Percentiles rank a stretch among this genome's conserved stretches.
Evolutionary conservation across 1,284 basidiomycete genomes (phyloP).

Genomic region (Mycena sp.): DNA sequence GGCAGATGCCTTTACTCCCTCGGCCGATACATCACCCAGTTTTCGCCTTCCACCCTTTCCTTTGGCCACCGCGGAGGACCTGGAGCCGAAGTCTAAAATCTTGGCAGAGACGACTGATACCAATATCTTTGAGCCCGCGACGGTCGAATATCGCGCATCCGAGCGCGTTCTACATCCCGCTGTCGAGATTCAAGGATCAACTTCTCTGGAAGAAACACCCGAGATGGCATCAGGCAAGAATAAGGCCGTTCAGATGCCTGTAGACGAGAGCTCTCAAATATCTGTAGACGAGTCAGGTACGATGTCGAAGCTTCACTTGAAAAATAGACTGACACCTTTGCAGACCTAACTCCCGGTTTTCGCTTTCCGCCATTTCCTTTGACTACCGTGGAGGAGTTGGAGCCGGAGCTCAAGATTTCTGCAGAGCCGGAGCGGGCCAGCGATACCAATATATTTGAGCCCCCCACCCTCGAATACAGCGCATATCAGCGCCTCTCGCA

Average conservation of each 20-base stretch:
- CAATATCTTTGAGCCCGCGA: constrained; percentile 25
- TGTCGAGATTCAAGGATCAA: constrained; percentile 18
- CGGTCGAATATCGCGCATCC: constrained; percentile 26
- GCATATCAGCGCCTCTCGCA: constrained; percentile 24
- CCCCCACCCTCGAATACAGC: constrained; percentile 22
- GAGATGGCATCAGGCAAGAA: constrained; percentile 19
- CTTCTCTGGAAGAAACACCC: constrained; percentile 1
- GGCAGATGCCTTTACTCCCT: background rate
- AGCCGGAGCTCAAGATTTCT: constrained; percentile 1
- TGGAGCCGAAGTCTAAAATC: background rate
- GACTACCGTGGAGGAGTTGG: constrained; percentile 13
- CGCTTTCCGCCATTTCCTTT: constrained; percentile 34
- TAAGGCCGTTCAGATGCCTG: background rate
- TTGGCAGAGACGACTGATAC: constrained; percentile 4
- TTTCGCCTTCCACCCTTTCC: constrained; percentile 34
- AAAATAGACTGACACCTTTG: background rate
- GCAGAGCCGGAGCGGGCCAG: background rate
- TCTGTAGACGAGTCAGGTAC: constrained; percentile 9
- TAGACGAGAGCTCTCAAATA: constrained; percentile 3
- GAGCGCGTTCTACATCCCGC: constrained; percentile 18
- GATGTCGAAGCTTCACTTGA: background rate
- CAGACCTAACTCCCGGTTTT: constrained; percentile 14
- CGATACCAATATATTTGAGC: constrained; percentile 25
- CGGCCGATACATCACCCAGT: constrained; percentile 1
- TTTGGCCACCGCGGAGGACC: constrained; percentile 21